Evolutionary conservation across 176 grass and related monocot species (phyloP), one percentile per base, ranked within the genome.

Genomic region (Oryza longistaminata): DNA sequence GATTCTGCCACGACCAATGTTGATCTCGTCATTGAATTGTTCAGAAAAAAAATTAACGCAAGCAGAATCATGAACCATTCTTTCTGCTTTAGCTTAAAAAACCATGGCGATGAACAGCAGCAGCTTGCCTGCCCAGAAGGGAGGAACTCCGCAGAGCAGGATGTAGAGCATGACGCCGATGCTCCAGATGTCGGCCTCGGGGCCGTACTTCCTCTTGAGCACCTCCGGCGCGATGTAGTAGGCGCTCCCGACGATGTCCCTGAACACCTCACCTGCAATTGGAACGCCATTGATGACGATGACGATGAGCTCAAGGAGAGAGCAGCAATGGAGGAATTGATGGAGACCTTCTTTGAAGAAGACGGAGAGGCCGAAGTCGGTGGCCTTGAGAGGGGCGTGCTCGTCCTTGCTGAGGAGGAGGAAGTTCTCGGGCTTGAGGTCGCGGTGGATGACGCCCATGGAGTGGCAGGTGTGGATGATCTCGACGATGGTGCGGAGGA

Each of bases 361-460:
- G 48, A 95, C 93, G 26, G 93, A 95, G 39, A 95, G 90, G 2
- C 93, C 93, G 3, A 95, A 93, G 75, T 95, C 93, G 35, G 91
- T 93, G 64, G 91, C 93, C 85, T 95, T 95, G 86, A 95, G 93
- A 8, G 93, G 93, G 62, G 93, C 88, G 82, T 85, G 0, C 76
- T 95, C 93, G 33, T 90, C 91, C 72, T 91, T 95, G 78, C 80
- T 95, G 24, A 95, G 85, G 61, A 95, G 79, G 14, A 98, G 73
- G 45, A 98, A 98, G 83, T 98, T 98, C 85, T 98, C 95, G 3
- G 95, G 95, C 90, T 98, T 95, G 66, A 98, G 88, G 86, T 97
- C 92, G 34, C 95, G 77, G 75, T 97, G 95, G 70, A 97, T 88
- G 74, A 97, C 90, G 40, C 95, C 95, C 95, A 97, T 97, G 78